Conservation (phyloP, 805 yeast genomes). For the Myxozyma nipponensis region DNA sequence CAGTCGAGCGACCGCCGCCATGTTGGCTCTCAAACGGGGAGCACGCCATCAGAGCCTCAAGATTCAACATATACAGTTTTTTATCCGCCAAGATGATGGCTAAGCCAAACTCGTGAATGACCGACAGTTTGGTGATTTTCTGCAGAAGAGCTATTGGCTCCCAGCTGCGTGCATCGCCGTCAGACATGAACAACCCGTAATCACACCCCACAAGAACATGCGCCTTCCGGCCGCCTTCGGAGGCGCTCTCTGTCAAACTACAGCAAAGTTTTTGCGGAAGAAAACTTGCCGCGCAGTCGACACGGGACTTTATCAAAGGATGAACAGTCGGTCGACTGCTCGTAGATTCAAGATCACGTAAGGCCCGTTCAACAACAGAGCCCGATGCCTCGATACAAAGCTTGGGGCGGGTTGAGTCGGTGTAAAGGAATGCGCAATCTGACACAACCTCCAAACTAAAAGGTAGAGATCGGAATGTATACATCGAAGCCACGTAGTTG, state of each 20-base stretch:
- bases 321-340: constrained; percentile 23
- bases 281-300: constrained; percentile 47
- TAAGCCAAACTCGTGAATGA: constrained; percentile 53
- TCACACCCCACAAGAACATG: constrained; percentile 54
- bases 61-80: constrained; percentile 56
- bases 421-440: constrained; percentile 62
- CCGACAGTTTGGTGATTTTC: constrained; percentile 57
- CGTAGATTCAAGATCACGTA: constrained; percentile 29
- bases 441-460: constrained; percentile 52
- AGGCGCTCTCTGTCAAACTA: constrained; percentile 19
- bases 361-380: constrained; percentile 38
- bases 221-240: constrained; percentile 1
- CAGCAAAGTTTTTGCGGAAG: constrained; percentile 41
- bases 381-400: constrained; percentile 37
- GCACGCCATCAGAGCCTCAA: constrained; percentile 52
- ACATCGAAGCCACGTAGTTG: constrained; percentile 36
- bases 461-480: constrained; percentile 47
- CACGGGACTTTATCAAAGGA: constrained; percentile 35
- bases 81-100: constrained; percentile 58
- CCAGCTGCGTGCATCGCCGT: constrained; percentile 47
- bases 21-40: constrained; percentile 3
- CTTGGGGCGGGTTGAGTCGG: constrained; percentile 45
- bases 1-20: not conserved
- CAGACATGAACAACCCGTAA: constrained; percentile 57
- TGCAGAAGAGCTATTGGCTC: constrained; percentile 50